phyloP scores from a whole-genome alignment of 75 land plant species.

The Cupressus sempervirens region DNA sequence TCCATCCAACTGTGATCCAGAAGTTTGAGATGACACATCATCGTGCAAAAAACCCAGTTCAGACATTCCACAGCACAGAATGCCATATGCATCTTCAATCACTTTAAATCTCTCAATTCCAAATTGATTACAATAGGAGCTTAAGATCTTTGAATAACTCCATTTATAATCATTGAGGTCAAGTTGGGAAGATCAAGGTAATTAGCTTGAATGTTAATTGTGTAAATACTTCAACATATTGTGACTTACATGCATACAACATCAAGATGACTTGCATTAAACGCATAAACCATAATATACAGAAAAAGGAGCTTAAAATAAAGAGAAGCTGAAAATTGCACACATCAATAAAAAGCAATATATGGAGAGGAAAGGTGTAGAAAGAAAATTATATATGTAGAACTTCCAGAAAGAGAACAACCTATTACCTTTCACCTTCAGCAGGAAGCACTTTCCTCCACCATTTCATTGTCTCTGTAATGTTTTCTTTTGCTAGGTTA shows the following conservation, averaged over 20 bases:
- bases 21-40: neutral
- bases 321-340: neutral
- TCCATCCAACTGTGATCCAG: neutral
- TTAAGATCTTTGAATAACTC: too few species aligned
- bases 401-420: neutral
- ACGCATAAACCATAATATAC: neutral
- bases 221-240: too few species aligned
- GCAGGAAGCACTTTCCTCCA: constrained; percentile 46
- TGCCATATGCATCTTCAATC: too few species aligned
- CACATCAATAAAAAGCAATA: neutral
- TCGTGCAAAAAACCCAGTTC: neutral
- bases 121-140: neutral
- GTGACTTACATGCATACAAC: neutral
- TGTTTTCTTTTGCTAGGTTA: constrained; percentile 26
- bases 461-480: constrained; percentile 44
- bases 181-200: neutral
- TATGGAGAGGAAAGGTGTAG: neutral
- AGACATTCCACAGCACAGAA: neutral
- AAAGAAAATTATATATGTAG: neutral
- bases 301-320: neutral
- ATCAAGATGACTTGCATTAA: neutral
- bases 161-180: too few species aligned
- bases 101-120: neutral
- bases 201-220: neutral
- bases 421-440: constrained; percentile 21